Evolutionary conservation across 139 green algal genomes (phyloP).

Genomic region (Desmodesmus armatus): DNA sequence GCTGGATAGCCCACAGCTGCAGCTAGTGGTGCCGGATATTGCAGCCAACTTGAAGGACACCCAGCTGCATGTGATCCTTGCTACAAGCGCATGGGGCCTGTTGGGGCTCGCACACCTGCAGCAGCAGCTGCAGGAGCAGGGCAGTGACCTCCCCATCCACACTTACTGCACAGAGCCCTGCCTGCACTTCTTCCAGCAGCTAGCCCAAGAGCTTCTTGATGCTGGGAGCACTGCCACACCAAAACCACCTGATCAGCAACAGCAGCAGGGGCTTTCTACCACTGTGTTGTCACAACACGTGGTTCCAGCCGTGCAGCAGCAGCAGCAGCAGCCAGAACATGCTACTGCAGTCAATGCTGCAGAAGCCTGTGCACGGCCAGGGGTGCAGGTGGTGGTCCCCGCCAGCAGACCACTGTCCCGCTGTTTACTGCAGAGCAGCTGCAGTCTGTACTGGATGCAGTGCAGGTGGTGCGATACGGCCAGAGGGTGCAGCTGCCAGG

Average conservation of each 20-base stretch:
- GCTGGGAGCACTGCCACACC: not conserved
- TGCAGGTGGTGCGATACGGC: constrained; percentile 26
- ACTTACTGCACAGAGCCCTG: constrained; percentile 31
- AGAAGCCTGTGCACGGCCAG: not conserved
- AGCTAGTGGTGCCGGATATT: not conserved
- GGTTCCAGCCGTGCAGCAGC: not conserved
- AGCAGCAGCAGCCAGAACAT: not conserved
- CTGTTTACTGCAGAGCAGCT: constrained; percentile 30
- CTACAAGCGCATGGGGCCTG: constrained; percentile 8
- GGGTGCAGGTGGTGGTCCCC: not conserved
- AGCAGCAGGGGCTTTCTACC: not conserved
- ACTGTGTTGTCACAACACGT: not conserved
- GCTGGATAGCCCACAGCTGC: not conserved
- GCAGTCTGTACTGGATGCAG: not conserved
- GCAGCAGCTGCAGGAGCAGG: constrained; percentile 28
- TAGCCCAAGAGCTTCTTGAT: constrained; percentile 5
- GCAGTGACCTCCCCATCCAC: constrained; percentile 11
- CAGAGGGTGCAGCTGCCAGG: constrained; percentile 26
- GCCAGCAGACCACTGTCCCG: not conserved
- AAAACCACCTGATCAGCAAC: not conserved
- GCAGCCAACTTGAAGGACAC: not conserved
- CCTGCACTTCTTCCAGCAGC: constrained; percentile 29
- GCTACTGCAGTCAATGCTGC: not conserved
- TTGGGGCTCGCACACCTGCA: constrained; percentile 8
- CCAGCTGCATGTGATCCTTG: not conserved